Evolutionary conservation across 345 rosid species (phyloP).

Genomic region (Odontarrhena argentea): DNA sequence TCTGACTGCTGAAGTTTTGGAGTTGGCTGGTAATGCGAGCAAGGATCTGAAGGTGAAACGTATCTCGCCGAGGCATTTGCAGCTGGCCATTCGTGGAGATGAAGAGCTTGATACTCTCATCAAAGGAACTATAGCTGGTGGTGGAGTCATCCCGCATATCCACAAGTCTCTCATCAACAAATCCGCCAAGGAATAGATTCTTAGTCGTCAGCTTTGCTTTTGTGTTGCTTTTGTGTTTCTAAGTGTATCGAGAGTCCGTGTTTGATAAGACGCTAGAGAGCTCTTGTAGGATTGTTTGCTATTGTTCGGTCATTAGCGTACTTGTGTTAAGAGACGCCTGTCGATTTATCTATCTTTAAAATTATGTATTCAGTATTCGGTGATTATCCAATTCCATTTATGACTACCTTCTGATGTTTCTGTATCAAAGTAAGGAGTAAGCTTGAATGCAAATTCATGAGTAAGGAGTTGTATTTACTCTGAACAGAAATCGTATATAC

Average conservation of each 20-base stretch:
- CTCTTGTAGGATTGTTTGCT: conserved; percentile 37
- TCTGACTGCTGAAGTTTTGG: conserved; percentile 70
- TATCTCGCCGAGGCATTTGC: conserved; percentile 68
- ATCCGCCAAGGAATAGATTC: conserved; percentile 58
- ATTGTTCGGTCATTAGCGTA: conserved; percentile 9
- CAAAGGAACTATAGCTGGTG: conserved; percentile 74
- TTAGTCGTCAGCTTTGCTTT: neutral
- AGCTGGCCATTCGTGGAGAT: conserved; percentile 72
- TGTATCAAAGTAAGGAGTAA: conserved; percentile 18
- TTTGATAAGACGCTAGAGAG: conserved; percentile 38
- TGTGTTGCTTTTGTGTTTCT: conserved; percentile 20
- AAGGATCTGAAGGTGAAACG: conserved; percentile 78
- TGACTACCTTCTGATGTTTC: conserved; percentile 27
- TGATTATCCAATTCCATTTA: conserved; percentile 30
- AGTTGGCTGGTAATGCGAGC: conserved; percentile 73
- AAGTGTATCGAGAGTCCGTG: conserved; percentile 20
- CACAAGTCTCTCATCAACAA: conserved; percentile 81
- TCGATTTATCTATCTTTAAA: conserved; percentile 20
- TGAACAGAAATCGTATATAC: conserved; percentile 4
- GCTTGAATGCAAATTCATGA: conserved; percentile 1
- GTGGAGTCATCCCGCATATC: conserved; percentile 77
- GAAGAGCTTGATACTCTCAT: conserved; percentile 76
- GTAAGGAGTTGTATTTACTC: conserved; percentile 2
- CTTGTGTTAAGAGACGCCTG: conserved; percentile 28
- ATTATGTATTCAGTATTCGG: conserved; percentile 28